Evolutionary conservation across 83 land plant species (phyloP).

Genomic region (Picea mariana): DNA sequence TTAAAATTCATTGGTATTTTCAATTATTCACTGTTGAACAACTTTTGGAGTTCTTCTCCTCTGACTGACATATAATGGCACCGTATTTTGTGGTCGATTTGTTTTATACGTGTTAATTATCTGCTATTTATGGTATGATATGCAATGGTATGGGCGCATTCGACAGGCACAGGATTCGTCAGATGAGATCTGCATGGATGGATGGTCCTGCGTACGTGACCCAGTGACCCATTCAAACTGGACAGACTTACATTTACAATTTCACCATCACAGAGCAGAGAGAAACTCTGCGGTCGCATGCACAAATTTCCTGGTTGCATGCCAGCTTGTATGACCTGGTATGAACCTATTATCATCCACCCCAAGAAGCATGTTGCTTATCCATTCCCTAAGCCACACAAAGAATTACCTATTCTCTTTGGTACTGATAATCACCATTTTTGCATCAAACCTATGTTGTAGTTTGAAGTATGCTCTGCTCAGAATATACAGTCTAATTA

Average conservation of each 20-base stretch:
- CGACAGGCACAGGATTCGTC: not conserved
- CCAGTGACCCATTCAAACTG: conserved; percentile 6
- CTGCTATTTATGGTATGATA: not conserved
- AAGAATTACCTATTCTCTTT: not conserved
- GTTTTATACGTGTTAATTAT: not conserved
- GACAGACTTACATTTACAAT: not conserved
- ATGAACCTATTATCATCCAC: not conserved
- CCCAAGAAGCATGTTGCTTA: not conserved
- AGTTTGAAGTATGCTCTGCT: not conserved
- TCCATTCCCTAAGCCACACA: not conserved
- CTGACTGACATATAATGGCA: not conserved
- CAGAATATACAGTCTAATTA: not conserved
- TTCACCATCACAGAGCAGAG: not conserved
- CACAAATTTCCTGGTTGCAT: not conserved
- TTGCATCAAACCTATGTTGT: not conserved
- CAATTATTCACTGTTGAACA: not conserved
- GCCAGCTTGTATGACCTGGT: conserved; percentile 20
- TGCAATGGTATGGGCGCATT: not conserved
- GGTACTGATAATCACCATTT: not conserved
- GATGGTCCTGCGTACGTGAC: not conserved
- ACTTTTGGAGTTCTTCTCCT: not conserved
- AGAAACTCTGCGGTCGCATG: conserved; percentile 1
- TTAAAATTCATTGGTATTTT: conserved; percentile 31
- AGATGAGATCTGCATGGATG: conserved; percentile 7
- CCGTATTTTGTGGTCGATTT: not conserved